These are phyloP conservation scores for Thalassiosira mediterranea DNA, from an alignment of 352 stramenopile genomes.

Conservation along the genomic window DNA sequence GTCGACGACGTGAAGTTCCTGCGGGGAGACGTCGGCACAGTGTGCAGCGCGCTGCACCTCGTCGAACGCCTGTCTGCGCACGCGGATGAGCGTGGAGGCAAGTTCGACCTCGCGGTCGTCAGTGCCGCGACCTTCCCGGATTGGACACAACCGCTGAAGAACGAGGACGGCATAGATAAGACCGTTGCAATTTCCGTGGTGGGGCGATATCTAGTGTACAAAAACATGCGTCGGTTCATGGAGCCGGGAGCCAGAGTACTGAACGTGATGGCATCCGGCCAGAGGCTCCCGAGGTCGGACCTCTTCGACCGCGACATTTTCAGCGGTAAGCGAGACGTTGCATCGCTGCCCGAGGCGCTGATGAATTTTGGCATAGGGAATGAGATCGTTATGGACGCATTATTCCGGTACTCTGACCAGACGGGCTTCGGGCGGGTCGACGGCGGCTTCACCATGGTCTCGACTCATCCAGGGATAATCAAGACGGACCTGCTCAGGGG, in stretches of 20 bases:
- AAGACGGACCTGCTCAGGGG: slow-evolving; percentile 38
- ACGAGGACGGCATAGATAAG: slow-evolving; percentile 44
- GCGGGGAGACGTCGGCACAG: slow-evolving; percentile 41
- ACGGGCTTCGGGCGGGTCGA: too few species aligned
- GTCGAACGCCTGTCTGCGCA: slow-evolving; percentile 5
- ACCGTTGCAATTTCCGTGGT: slow-evolving; percentile 39
- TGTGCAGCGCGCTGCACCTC: slow-evolving; percentile 16
- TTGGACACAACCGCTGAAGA: slow-evolving; percentile 23
- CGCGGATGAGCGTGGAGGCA: not conserved
- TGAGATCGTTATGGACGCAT: slow-evolving; percentile 35
- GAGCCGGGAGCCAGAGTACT: slow-evolving; percentile 14
- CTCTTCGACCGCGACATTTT: slow-evolving; percentile 10
- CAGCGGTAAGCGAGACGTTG: slow-evolving; percentile 10
- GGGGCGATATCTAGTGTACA: slow-evolving; percentile 38
- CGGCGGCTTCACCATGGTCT: slow-evolving; percentile 22
- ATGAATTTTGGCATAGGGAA: slow-evolving; percentile 33
- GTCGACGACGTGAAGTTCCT: slow-evolving; percentile 21
- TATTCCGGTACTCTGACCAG: slow-evolving; percentile 20
- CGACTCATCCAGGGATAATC: slow-evolving; percentile 37
- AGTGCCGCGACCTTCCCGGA: slow-evolving; percentile 39
- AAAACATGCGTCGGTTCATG: slow-evolving; percentile 34
- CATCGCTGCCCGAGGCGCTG: slow-evolving; percentile 19
- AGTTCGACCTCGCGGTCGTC: slow-evolving; percentile 34
- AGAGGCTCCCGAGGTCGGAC: slow-evolving; percentile 7
- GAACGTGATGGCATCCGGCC: slow-evolving; percentile 37